A percentile compares a stretch with the other conserved stretches of the same genome.
Evolutionary conservation across 164 flowering plant species (phyloP).

Genomic region (Vitis rotundifolia): DNA sequence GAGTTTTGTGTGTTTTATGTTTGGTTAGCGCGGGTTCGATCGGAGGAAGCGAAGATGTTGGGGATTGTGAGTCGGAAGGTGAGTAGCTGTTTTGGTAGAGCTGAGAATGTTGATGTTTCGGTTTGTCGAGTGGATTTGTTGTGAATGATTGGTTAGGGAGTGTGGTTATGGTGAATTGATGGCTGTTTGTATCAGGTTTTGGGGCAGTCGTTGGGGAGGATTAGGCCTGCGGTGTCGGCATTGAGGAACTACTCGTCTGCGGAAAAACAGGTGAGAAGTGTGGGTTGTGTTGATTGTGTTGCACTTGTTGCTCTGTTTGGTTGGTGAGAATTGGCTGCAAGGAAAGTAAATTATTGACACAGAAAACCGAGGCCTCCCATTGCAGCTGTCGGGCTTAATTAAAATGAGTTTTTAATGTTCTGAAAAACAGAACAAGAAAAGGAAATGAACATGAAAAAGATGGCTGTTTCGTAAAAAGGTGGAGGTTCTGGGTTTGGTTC

Average conservation of each 20-base stretch:
- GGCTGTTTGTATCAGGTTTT: not conserved
- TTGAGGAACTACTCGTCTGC: slow-evolving; percentile 32
- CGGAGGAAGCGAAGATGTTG: slow-evolving; percentile 21
- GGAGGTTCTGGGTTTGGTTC: too few relatives aligned
- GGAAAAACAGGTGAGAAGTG: slow-evolving; percentile 31
- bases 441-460: too few relatives aligned
- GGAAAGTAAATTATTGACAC: too few relatives aligned
- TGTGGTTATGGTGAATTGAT: not conserved
- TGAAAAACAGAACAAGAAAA: too few relatives aligned
- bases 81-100: not conserved
- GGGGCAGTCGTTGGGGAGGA: slow-evolving; percentile 22
- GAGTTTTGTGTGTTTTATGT: too few relatives aligned
- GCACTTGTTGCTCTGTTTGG: not conserved
- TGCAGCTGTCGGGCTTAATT: too few relatives aligned
- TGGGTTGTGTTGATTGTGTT: not conserved
- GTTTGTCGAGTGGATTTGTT: not conserved
- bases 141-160: not conserved
- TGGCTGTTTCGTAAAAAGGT: too few relatives aligned
- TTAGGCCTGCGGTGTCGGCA: slow-evolving; percentile 28
- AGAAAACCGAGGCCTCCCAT: too few relatives aligned
- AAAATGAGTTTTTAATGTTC: too few relatives aligned
- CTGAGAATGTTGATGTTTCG: not conserved
- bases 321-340: not conserved
- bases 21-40: too few relatives aligned
- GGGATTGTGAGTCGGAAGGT: slow-evolving; percentile 20